Evolutionary conservation across 2,329 filamentous ascomycete genomes (phyloP).

Genomic region (Penicillium decumbens): DNA sequence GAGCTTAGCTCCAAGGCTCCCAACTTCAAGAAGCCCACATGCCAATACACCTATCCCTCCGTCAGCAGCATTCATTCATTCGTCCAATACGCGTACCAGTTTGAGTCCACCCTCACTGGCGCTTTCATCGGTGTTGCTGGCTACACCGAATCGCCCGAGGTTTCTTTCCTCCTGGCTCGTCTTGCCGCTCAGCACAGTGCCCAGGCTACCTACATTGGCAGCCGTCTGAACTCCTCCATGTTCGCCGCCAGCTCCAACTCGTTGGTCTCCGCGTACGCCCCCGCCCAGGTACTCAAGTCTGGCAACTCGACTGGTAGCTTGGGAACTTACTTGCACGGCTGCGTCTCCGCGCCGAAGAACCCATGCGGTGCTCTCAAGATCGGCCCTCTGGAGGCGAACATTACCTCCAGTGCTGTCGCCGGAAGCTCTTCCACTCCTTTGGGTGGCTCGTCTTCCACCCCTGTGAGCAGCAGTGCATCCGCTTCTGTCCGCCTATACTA

Average conservation of each 20-base stretch:
- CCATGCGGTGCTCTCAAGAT: conserved; percentile 24
- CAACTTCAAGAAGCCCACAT: conserved; percentile 18
- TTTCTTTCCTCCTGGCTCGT: conserved; percentile 29
- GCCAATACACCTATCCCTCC: conserved; percentile 22
- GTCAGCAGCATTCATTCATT: conserved; percentile 15
- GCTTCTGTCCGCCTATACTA: neutral
- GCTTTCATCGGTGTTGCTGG: conserved; percentile 28
- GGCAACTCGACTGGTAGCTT: conserved; percentile 22
- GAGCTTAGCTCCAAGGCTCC: conserved; percentile 14
- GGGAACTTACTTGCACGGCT: conserved; percentile 21
- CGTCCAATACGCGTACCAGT: conserved; percentile 17
- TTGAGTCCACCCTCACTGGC: conserved; percentile 21
- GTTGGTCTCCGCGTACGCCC: conserved; percentile 23
- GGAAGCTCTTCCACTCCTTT: neutral
- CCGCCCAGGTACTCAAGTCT: conserved; percentile 19
- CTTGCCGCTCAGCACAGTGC: conserved; percentile 26
- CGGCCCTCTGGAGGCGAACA: conserved; percentile 22
- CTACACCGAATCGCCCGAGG: conserved; percentile 28
- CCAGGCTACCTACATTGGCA: conserved; percentile 21
- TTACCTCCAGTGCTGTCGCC: conserved; percentile 8
- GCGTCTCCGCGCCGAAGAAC: conserved; percentile 19
- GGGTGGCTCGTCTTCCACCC: neutral
- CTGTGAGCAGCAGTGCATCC: neutral
- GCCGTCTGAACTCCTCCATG: conserved; percentile 7
- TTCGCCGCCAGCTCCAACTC: conserved; percentile 15